Conservation (phyloP, 805 yeast genomes). For the Starmerella vaccinii region DNA sequence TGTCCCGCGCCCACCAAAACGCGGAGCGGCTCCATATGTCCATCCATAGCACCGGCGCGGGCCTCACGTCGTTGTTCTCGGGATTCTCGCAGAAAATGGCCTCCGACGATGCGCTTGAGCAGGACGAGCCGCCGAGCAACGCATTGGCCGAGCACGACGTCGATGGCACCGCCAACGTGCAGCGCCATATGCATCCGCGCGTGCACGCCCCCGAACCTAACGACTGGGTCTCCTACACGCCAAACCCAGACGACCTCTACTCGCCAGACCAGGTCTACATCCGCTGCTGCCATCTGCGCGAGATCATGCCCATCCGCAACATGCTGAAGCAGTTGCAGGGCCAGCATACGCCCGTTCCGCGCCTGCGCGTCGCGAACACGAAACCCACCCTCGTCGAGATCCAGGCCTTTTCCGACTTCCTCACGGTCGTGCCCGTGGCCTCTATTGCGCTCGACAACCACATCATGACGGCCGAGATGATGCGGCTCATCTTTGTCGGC, state of each 20-base stretch:
- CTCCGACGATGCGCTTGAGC: background rate
- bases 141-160: conserved; percentile 12
- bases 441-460: conserved; percentile 74
- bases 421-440: conserved; percentile 72
- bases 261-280: conserved; percentile 71
- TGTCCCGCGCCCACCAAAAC: conserved; percentile 20
- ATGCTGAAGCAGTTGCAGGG: conserved; percentile 72
- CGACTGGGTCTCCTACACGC: conserved; percentile 22
- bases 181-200: background rate
- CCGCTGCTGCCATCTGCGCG: conserved; percentile 85
- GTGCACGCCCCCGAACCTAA: conserved; percentile 16
- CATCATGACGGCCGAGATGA: conserved; percentile 61
- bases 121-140: conserved; percentile 11
- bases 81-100: background rate
- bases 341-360: conserved; percentile 61
- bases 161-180: conserved; percentile 11
- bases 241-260: conserved; percentile 24
- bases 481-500: conserved; percentile 60
- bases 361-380: conserved; percentile 70
- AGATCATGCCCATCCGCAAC: conserved; percentile 84
- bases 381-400: conserved; percentile 81
- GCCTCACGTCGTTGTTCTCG: conserved; percentile 9
- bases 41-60: conserved; percentile 5
- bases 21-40: conserved; percentile 22
- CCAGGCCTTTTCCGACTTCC: conserved; percentile 77